Percentiles rank a stretch among this genome's conserved stretches.
Evolutionary conservation across 2,329 filamentous ascomycete genomes (phyloP).

Genomic region (Septoria linicola): DNA sequence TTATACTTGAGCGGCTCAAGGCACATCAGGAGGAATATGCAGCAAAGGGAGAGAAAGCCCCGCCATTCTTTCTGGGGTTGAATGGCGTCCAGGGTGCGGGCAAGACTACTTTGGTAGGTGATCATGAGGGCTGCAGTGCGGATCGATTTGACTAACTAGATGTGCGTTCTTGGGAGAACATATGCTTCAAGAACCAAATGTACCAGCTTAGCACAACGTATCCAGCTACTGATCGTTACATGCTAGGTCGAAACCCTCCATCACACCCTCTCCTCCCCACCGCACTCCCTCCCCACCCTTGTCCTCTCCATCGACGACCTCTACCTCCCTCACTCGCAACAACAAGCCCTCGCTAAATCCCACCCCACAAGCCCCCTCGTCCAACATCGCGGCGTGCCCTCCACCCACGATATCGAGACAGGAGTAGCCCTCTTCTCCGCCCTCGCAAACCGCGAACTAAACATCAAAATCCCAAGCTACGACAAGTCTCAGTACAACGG

Average conservation of each 20-base stretch:
- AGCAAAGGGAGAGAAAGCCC: conserved; percentile 39
- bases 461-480: conserved; percentile 67
- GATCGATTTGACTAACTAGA: too few species aligned
- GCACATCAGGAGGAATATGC: conserved; percentile 48
- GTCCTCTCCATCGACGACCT: conserved; percentile 87
- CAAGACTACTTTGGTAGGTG: conserved; percentile 77
- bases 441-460: conserved; percentile 51
- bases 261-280: conserved; percentile 56
- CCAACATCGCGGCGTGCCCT: conserved; percentile 79
- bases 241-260: conserved; percentile 65
- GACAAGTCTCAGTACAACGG: conserved; percentile 79
- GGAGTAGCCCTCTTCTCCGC: conserved; percentile 63
- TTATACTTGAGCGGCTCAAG: conserved; percentile 64
- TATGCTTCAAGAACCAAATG: too few species aligned
- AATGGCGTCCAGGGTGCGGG: conserved; percentile 91
- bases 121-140: too few species aligned
- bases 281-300: conserved; percentile 62
- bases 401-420: conserved; percentile 74
- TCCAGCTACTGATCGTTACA: too few species aligned
- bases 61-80: conserved; percentile 80
- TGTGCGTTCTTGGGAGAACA: too few species aligned
- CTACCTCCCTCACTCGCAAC: conserved; percentile 72
- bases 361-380: conserved; percentile 73
- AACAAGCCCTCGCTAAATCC: conserved; percentile 61
- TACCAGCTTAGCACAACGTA: too few species aligned